These are phyloP conservation scores for Arabis hirsuta DNA, from an alignment of 345 rosid genomes.

Conservation along the genomic window DNA sequence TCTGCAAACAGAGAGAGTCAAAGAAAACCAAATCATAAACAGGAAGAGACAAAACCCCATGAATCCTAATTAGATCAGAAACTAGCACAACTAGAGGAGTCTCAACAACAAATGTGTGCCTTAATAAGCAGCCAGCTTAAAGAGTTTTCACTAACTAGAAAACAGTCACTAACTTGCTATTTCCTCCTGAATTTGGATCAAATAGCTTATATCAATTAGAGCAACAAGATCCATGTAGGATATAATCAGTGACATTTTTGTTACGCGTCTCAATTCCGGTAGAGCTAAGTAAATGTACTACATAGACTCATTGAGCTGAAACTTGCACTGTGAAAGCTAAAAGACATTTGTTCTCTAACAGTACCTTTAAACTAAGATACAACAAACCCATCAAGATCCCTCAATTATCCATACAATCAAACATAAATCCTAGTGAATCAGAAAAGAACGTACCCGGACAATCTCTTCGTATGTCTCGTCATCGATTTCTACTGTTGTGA, in stretches of 20 bases:
- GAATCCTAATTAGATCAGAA: conserved; percentile 1
- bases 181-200: neutral
- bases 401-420: neutral
- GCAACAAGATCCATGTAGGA: neutral
- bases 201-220: neutral
- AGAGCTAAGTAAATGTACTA: too few species aligned
- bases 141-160: neutral
- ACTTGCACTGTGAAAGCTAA: conserved; percentile 12
- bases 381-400: neutral
- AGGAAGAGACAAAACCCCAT: neutral
- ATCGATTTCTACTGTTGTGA: conserved; percentile 96
- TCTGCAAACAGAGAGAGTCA: conserved; percentile 53
- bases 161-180: neutral
- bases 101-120: conserved; percentile 1
- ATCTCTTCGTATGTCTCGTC: conserved; percentile 99
- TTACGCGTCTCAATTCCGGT: too few species aligned
- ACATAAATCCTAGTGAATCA: neutral
- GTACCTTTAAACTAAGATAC: neutral
- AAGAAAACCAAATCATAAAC: neutral
- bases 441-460: conserved; percentile 73
- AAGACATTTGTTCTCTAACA: conserved; percentile 5
- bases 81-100: neutral
- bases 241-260: neutral
- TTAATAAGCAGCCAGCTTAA: conserved; percentile 17
- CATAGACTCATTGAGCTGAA: conserved; percentile 14